Evolutionary conservation across 1,139 yeast species (phyloP), one percentile per base, ranked within the genome.

Genomic region (Blastobotrys ciferrii): DNA sequence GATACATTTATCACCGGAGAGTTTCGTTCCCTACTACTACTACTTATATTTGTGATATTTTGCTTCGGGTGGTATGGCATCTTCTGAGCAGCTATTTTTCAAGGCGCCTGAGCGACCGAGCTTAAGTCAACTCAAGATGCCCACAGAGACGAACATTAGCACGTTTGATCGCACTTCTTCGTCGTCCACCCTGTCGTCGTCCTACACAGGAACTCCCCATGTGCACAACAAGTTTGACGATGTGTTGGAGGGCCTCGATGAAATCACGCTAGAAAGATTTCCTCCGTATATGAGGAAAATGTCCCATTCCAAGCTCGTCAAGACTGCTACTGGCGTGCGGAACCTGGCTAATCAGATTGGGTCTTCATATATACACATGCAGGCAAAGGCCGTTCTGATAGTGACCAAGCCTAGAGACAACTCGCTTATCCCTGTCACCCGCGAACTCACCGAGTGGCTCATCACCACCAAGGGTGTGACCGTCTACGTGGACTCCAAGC

Each of bases 331-430:
- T 58, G 94, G 92, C 1, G 95, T 87, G 1, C 74, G 96, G 43
- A 77, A 84, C 72, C 72, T 87, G 53, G 88, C 92, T 17, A 82
- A 83, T 56, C 86, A 84, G 63, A 71, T 87, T 38, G 78, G 84
- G 42, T 78, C 81, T 57, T 89, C 95, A 4, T 82, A 87, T 2
- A 83, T 87, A 35, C 83, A 82, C 56, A 67, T 87, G 25, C 82
- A 84, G 50, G 83, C 85, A 7, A 75, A 76, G 47, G 80, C 87
- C 7, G 78, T 88, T 19, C 76, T 88, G 81, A 78, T 88, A 18
- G 89, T 87, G 12, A 88, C 96, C 12, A 88, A 88, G 64, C 94
- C 94, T 0, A 75, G 92, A 48, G 96, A 88, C 62, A 83, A 84
- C 59, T 81, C 89, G 4, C 71, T 87, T 50, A 79, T 85, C 6